Percentiles rank a stretch among this genome's conserved stretches.
phyloP scores from a whole-genome alignment of 2,329 filamentous ascomycete species.

The Capronia coronata region DNA sequence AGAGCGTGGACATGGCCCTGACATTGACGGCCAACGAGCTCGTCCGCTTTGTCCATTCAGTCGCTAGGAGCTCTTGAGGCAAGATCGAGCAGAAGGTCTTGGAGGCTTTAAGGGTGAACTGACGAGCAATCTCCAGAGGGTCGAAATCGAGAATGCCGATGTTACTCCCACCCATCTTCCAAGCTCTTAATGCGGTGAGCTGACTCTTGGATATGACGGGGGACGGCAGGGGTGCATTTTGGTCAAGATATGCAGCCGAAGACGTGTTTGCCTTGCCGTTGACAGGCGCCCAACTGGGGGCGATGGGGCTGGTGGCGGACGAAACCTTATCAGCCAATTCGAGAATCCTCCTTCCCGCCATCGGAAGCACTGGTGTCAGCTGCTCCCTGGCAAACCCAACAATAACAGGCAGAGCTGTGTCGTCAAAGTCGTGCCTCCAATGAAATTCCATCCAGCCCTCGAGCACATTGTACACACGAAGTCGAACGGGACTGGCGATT shows the following conservation, averaged over 20 bases:
- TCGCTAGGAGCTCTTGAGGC: constrained; percentile 82
- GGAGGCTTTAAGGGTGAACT: constrained; percentile 89
- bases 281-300: constrained; percentile 74
- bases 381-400: constrained; percentile 70
- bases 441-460: constrained; percentile 97
- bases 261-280: constrained; percentile 83
- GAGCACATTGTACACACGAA: constrained; percentile 92
- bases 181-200: constrained; percentile 62
- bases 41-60: constrained; percentile 88
- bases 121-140: constrained; percentile 79
- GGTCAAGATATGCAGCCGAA: constrained; percentile 61
- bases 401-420: constrained; percentile 67
- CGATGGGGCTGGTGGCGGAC: constrained; percentile 63
- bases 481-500: constrained; percentile 70
- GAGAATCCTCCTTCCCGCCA: constrained; percentile 70
- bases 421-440: constrained; percentile 79
- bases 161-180: constrained; percentile 63
- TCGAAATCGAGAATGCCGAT: constrained; percentile 86
- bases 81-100: constrained; percentile 84
- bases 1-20: constrained; percentile 85
- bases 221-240: constrained; percentile 64
- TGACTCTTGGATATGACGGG: constrained; percentile 71
- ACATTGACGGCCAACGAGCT: constrained; percentile 78
- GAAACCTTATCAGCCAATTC: constrained; percentile 76
- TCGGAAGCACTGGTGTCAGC: constrained; percentile 62